Percentiles rank a stretch among this genome's conserved stretches.
Conservation (phyloP, 768 basidiomycete species). For the Leucosporidium creatinivorum region DNA sequence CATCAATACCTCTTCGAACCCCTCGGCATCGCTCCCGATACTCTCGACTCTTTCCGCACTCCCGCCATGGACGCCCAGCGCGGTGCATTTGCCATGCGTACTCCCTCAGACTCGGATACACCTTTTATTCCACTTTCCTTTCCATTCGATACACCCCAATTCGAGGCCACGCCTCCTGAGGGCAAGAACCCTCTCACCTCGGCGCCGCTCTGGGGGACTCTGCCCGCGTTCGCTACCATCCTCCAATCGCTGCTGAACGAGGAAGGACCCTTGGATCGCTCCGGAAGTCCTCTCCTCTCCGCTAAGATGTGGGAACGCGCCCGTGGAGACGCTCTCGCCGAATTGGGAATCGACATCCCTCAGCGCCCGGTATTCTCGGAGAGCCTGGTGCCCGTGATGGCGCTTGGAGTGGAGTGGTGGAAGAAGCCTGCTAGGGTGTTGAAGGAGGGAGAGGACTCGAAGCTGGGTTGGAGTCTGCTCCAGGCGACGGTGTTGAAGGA, state of each 20-base stretch:
- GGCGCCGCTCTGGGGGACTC: neutral
- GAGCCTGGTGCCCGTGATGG: neutral
- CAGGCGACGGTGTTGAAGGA: neutral
- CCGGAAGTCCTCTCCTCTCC: neutral
- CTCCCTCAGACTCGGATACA: neutral
- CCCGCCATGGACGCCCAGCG: slow-evolving; percentile 1
- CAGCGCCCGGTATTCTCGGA: neutral
- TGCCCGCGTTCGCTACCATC: neutral
- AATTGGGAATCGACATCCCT: neutral
- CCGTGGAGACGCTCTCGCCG: neutral
- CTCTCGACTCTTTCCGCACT: slow-evolving; percentile 14
- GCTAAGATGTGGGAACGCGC: neutral
- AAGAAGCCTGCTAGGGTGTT: neutral
- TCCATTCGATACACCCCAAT: slow-evolving; percentile 1
- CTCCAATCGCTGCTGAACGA: slow-evolving; percentile 14
- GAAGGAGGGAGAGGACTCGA: neutral
- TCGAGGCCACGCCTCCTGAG: neutral
- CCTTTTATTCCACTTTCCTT: neutral
- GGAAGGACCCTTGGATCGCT: neutral
- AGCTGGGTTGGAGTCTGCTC: neutral
- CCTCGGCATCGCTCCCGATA: slow-evolving; percentile 6
- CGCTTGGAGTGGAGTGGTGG: neutral
- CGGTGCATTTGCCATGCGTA: neutral
- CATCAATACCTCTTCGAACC: slow-evolving; percentile 8
- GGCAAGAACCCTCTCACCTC: neutral